These are phyloP conservation scores for Herpetospermum pedunculosum DNA, from an alignment of 306 rosid genomes.

Conservation along the genomic window DNA sequence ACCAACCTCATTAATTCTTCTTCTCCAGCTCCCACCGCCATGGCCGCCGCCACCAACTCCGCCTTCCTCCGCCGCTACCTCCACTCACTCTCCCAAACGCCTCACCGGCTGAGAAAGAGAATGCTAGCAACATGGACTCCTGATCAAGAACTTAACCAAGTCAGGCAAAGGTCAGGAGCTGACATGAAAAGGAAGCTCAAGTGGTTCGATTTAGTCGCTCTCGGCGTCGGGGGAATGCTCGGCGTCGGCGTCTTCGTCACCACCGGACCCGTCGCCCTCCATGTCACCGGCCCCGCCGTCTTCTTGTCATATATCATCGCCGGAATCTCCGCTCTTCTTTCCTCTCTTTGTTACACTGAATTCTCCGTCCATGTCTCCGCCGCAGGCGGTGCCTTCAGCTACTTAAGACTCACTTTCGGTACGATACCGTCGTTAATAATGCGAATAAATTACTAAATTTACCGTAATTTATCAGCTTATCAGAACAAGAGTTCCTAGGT, in stretches of 20 bases:
- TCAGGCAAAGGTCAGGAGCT: constrained; percentile 79
- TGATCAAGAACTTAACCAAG: constrained; percentile 78
- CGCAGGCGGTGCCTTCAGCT: constrained; percentile 97
- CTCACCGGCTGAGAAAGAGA: constrained; percentile 66
- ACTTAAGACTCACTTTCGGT: constrained; percentile 82
- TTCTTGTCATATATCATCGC: constrained; percentile 81
- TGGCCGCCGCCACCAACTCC: constrained; percentile 18
- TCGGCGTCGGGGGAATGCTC: constrained; percentile 95
- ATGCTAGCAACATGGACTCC: constrained; percentile 95
- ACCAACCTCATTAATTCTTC: not conserved
- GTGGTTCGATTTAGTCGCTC: constrained; percentile 76
- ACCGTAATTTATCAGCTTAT: no score
- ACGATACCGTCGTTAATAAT: not conserved
- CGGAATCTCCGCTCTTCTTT: constrained; percentile 78
- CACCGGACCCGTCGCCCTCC: constrained; percentile 62
- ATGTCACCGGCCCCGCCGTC: constrained; percentile 66
- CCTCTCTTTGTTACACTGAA: constrained; percentile 84
- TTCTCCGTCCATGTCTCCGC: constrained; percentile 87
- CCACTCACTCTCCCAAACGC: constrained; percentile 67
- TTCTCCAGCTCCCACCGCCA: not conserved
- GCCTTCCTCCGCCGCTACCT: constrained; percentile 41
- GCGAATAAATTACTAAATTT: no score
- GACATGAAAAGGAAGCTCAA: constrained; percentile 79
- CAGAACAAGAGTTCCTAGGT: no score
- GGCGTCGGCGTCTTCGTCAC: constrained; percentile 92